Percentiles rank a stretch among this genome's conserved stretches.
phyloP scores from a whole-genome alignment of 495 filamentous ascomycete genomes.

The Aspergillus diversus region DNA sequence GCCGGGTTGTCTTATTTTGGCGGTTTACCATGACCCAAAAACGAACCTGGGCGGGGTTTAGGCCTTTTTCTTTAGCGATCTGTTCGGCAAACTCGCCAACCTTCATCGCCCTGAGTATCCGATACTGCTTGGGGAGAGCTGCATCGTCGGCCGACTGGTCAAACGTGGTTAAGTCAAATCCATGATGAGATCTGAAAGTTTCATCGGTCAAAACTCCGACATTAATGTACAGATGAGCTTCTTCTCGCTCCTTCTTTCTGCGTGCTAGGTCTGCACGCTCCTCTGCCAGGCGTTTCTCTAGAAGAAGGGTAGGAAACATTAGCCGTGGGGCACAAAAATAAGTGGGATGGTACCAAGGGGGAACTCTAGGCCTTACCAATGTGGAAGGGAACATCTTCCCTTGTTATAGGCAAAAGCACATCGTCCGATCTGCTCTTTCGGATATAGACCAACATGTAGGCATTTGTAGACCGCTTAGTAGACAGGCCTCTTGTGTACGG shows the following conservation, averaged over 20 bases:
- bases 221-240: conserved; percentile 87
- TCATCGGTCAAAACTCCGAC: conserved; percentile 78
- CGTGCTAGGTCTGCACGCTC: conserved; percentile 76
- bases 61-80: conserved; percentile 68
- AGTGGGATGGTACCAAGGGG: too few relatives aligned
- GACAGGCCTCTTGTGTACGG: conserved; percentile 68
- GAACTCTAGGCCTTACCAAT: conserved; percentile 60
- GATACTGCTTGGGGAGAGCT: conserved; percentile 61
- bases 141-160: conserved; percentile 69
- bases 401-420: conserved; percentile 73
- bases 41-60: conserved; percentile 64
- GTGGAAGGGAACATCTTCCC: conserved; percentile 79
- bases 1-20: conserved; percentile 94
- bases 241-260: conserved; percentile 82
- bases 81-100: conserved; percentile 70
- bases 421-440: conserved; percentile 80
- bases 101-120: conserved; percentile 70
- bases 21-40: conserved; percentile 98
- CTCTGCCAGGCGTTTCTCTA: conserved; percentile 73
- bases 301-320: conserved; percentile 22
- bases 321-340: conserved; percentile 26
- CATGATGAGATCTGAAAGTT: conserved; percentile 77
- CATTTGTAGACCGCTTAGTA: conserved; percentile 74
- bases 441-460: conserved; percentile 99
- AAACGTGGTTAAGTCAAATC: conserved; percentile 80